Conservation (phyloP, 2,329 filamentous ascomycete genomes). For the Alternaria conjuncta region DNA sequence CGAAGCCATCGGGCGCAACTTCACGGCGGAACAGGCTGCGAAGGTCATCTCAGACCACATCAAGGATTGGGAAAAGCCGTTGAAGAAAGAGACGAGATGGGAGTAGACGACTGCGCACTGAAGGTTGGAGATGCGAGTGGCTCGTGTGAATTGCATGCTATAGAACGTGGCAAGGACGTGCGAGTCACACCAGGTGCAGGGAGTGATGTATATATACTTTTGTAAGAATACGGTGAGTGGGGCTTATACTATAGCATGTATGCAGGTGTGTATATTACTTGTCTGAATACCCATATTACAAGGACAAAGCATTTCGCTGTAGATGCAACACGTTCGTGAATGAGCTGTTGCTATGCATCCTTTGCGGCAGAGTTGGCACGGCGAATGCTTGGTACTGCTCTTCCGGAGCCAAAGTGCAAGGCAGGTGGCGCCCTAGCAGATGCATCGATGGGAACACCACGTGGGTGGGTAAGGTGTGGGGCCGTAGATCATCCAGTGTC, state of each 20-base stretch:
- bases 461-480: too few relatives aligned
- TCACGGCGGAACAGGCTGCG: slow-evolving; percentile 85
- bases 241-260: slow-evolving; percentile 1
- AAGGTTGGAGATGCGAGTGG: neutral
- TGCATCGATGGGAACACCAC: too few relatives aligned
- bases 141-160: neutral
- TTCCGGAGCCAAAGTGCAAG: too few relatives aligned
- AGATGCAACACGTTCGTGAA: neutral
- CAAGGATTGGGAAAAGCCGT: slow-evolving; percentile 71
- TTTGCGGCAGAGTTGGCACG: too few relatives aligned
- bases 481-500: too few relatives aligned
- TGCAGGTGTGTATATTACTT: neutral
- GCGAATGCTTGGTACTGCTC: too few relatives aligned
- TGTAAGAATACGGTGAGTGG: slow-evolving; percentile 5
- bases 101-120: slow-evolving; percentile 10
- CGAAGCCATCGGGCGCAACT: slow-evolving; percentile 92
- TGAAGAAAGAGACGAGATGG: slow-evolving; percentile 55
- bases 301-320: neutral
- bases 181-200: too few relatives aligned
- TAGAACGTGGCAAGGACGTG: neutral
- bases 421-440: too few relatives aligned
- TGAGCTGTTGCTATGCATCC: neutral
- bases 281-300: neutral
- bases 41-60: slow-evolving; percentile 87
- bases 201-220: neutral